Percentiles rank a stretch among this genome's conserved stretches.
These are phyloP conservation scores for Blumeriella jaapii DNA, from an alignment of 2,329 filamentous ascomycete species.

Conservation along the genomic window DNA sequence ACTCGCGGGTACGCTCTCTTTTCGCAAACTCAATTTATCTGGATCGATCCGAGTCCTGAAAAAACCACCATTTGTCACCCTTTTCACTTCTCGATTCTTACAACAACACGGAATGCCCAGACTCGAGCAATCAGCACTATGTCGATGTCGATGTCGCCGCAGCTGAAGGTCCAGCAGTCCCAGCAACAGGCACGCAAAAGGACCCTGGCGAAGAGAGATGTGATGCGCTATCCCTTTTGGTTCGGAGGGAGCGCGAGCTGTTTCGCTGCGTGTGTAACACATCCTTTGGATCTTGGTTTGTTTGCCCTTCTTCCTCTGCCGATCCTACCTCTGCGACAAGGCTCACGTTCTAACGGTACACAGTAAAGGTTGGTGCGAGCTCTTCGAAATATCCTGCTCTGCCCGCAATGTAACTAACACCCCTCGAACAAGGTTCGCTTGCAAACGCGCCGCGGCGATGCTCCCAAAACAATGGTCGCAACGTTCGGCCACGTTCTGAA, in stretches of 20 bases:
- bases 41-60: too few species aligned
- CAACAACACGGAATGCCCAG: constrained; percentile 17
- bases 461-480: constrained; percentile 68
- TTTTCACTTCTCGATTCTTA: not conserved
- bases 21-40: too few species aligned
- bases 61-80: too few species aligned
- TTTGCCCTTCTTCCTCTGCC: constrained; percentile 16
- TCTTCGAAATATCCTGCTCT: constrained; percentile 9
- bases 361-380: not conserved
- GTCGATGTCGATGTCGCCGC: too few species aligned
- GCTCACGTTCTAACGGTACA: not conserved
- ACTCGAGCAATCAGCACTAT: constrained; percentile 16
- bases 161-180: too few species aligned
- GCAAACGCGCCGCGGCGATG: constrained; percentile 69
- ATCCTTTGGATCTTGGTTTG: constrained; percentile 85
- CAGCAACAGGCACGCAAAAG: constrained; percentile 15
- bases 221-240: constrained; percentile 67
- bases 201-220: constrained; percentile 19
- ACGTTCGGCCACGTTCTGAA: constrained; percentile 76
- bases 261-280: constrained; percentile 82
- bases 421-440: constrained; percentile 69
- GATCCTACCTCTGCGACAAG: constrained; percentile 1
- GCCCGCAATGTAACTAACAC: constrained; percentile 16
- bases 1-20: too few species aligned
- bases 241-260: constrained; percentile 93